Base-by-base conservation (phyloP, 2,329 filamentous ascomycete species). In the Monascus ruber region DNA sequence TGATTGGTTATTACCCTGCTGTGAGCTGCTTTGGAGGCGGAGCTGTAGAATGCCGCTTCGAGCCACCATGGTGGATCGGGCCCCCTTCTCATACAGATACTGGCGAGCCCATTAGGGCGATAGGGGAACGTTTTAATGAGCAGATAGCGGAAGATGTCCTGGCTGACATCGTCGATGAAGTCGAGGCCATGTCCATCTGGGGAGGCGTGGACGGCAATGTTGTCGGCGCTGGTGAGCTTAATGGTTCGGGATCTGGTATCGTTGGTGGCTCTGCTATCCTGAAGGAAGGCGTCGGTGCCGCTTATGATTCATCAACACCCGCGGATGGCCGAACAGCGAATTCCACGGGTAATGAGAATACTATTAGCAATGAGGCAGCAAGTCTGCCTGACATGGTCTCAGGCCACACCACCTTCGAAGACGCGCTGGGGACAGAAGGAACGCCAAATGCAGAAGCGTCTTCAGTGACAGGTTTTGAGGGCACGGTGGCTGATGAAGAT, bases 111-210 rank as follows among this genome's bases (percentile, higher is more conserved):
- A 53, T 61, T 17, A 72, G 76, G 28, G 70, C 84, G 1, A 69
- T 94, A 24, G 75, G 77, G 5, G 84, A 93, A 45, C 77, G 91
- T 27, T 96, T 87, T 62, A 77, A 79, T 42, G 88, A 98, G 58
- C 89, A 96, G 66, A 88, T 98, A 44, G 87, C 83, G 9, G 91
- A 98, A 64, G 91, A 98, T 54, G 72, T 95, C 24, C 75, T 94
- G 26, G 94, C 87, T 59, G 91, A 98, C 60, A 75, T 98, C 38
- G 73, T 96, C 27, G 91, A 98, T 55, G 91, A 98, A 64, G 84
- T 94, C 36, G 87, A 94, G 41, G 62, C 63, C 6, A 59, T 62
- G 56, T 65, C 91, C 85, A 65, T 93, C 78, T 80, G 60, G 56
- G 59, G 62, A n/a, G 56, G 53, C 26, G 48, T 59, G 10, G 56